phyloP scores from a whole-genome alignment of 495 filamentous ascomycete genomes.

The Neurospora sp. region DNA sequence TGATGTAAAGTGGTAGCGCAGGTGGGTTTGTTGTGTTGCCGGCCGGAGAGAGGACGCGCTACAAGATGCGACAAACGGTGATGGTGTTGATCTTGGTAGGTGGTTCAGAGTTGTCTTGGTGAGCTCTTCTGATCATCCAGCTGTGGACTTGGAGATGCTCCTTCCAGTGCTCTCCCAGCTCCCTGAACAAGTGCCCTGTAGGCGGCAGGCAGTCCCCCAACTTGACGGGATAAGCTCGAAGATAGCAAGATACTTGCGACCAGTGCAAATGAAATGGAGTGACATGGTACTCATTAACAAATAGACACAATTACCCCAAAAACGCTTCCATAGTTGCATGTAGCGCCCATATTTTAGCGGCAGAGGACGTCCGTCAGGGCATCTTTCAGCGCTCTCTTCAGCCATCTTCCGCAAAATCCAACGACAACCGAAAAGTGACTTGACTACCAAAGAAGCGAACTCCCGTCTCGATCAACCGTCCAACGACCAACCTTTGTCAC shows the following conservation, averaged over 20 bases:
- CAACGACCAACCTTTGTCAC: neutral
- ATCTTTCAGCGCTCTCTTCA: neutral
- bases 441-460: constrained; percentile 3
- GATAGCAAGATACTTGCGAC: neutral
- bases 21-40: neutral
- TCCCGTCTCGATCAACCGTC: neutral
- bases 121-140: neutral
- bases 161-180: neutral
- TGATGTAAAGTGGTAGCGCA: neutral
- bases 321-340: neutral
- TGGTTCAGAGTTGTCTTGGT: neutral
- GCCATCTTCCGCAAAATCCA: constrained; percentile 14
- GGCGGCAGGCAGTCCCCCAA: neutral
- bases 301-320: neutral
- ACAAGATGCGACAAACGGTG: neutral
- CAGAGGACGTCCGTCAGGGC: neutral
- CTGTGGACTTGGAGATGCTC: neutral
- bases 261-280: neutral
- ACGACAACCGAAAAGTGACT: constrained; percentile 15
- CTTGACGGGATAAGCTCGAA: neutral
- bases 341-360: neutral
- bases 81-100: neutral
- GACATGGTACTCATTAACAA: neutral
- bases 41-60: neutral
- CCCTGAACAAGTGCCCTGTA: neutral